A percentile compares a stretch with the other conserved stretches of the same genome.
These are phyloP conservation scores for Calonectria crousiana DNA, from an alignment of 2,329 filamentous ascomycete species.

Conservation along the genomic window DNA sequence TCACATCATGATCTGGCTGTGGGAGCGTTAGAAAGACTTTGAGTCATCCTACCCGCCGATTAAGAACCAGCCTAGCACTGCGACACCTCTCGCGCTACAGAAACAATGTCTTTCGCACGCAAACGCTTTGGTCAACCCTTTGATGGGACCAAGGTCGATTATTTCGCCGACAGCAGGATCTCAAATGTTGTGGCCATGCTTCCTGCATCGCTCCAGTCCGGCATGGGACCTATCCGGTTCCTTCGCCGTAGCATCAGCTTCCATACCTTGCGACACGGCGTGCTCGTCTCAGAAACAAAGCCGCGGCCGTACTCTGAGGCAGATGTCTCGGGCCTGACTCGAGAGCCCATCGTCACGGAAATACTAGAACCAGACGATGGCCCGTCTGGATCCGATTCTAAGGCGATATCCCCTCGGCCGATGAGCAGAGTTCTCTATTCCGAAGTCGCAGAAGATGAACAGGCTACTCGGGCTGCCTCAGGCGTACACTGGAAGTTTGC, in stretches of 20 bases:
- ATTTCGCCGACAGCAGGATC: conserved; percentile 50
- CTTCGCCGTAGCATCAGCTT: conserved; percentile 57
- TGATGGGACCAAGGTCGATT: conserved; percentile 47
- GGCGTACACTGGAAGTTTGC: conserved; percentile 50
- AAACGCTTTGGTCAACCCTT: conserved; percentile 38
- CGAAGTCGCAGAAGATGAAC: conserved; percentile 36
- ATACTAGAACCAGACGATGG: conserved; percentile 25
- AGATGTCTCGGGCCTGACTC: conserved; percentile 26
- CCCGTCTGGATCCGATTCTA: conserved; percentile 17
- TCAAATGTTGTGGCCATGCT: conserved; percentile 67
- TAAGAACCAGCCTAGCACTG: neutral
- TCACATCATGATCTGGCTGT: conserved; percentile 30
- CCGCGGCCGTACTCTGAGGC: conserved; percentile 37
- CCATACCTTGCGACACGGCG: conserved; percentile 37
- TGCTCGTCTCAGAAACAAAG: conserved; percentile 30
- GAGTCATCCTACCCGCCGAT: neutral
- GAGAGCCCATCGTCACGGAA: conserved; percentile 28
- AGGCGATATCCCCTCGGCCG: conserved; percentile 27
- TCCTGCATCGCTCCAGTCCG: conserved; percentile 63
- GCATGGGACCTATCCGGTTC: conserved; percentile 63
- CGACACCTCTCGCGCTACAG: neutral
- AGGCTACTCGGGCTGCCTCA: conserved; percentile 43
- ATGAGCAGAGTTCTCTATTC: conserved; percentile 44
- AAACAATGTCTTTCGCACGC: conserved; percentile 32
- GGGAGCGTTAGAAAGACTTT: conserved; percentile 1